Base-by-base conservation (phyloP, 2,329 filamentous ascomycete genomes). In the Aspergillus amoenus region DNA sequence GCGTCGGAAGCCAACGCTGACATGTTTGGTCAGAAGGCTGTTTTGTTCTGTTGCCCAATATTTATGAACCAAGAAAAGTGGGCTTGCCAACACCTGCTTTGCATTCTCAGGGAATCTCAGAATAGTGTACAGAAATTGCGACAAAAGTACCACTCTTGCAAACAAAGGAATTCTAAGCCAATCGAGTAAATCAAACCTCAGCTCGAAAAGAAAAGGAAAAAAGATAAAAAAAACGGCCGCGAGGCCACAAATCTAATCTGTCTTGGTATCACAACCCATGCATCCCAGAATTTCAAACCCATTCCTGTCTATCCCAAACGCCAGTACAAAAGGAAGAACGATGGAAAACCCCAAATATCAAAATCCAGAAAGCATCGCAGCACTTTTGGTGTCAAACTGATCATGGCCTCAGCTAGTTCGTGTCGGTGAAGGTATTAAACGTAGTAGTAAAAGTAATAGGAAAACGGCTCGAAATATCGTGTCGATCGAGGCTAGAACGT, bases 281-380 rank as follows among this genome's bases (percentile, higher is more conserved):
- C 64, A 70, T 71, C 66, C 70, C 70, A 69, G 62, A 57, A 60
- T 52, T 61, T 61, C 56, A 66, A 68, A 54, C 61, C 66, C 68
- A 64, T 48, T 69, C 66, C 72, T 64, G 65, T 75, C 73, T 75
- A 75, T 73, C 51, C 64, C 68, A 66, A 75, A 73, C 72, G 72
- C 73, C 73, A 50, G 57, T 58, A 56, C 57, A 61, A 63, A 52
- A 63, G 52, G 51, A 63, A 62, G 42, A 47, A 52, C 24, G 59
- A 53, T 6, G 41, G 37, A 17, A 59, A 52, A 56, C 39, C 52
- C 55, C 59, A 62, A 55, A 56, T 56, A 21, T 42, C 40, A 54
- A 49, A 32, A 53, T 40, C 46, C 52, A 56, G 51, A 52, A 56
- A 45, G 22, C 46, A 46, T 39, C 45, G 66, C 68, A 63, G 53